Evolutionary conservation across 768 basidiomycete species (phyloP).

Genomic region (Grammothele lineata): DNA sequence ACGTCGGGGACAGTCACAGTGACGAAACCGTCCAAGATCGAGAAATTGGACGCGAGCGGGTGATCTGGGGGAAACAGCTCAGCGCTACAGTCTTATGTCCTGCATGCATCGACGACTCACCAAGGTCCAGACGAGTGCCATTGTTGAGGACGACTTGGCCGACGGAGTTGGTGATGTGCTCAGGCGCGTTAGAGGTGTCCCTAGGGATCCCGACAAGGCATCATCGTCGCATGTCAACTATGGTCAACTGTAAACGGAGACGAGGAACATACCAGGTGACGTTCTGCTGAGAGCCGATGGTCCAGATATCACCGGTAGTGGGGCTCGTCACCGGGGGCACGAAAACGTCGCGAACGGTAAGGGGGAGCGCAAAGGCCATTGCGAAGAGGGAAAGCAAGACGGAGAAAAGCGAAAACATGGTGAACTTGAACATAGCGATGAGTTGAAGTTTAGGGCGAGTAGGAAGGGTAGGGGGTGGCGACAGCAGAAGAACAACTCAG

Average conservation of each 20-base stretch:
- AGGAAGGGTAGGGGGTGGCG: neutral
- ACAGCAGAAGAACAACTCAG: constrained; percentile 5
- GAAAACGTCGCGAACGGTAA: constrained; percentile 40
- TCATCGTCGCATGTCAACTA: neutral
- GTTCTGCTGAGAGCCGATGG: constrained; percentile 37
- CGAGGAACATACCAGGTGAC: constrained; percentile 57
- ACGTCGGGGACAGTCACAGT: constrained; percentile 36
- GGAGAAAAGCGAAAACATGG: constrained; percentile 15
- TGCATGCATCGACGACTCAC: constrained; percentile 17
- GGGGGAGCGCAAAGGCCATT: constrained; percentile 28
- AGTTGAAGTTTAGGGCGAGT: neutral
- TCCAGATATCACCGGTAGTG: constrained; percentile 38
- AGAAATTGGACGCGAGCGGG: constrained; percentile 32
- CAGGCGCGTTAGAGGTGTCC: constrained; percentile 37
- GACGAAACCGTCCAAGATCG: constrained; percentile 31
- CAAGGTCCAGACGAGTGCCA: constrained; percentile 27
- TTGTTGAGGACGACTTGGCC: constrained; percentile 24
- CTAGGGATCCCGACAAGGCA: constrained; percentile 18
- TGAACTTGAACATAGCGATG: constrained; percentile 22
- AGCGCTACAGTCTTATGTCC: neutral
- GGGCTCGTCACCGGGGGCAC: constrained; percentile 46
- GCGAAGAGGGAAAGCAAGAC: constrained; percentile 23
- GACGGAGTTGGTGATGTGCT: constrained; percentile 36
- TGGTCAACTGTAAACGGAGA: neutral
- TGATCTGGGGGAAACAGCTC: constrained; percentile 25